Evolutionary conservation across 805 yeast genomes (phyloP), one percentile per base, ranked within the genome.

Genomic region (Yamadazyma olivae): DNA sequence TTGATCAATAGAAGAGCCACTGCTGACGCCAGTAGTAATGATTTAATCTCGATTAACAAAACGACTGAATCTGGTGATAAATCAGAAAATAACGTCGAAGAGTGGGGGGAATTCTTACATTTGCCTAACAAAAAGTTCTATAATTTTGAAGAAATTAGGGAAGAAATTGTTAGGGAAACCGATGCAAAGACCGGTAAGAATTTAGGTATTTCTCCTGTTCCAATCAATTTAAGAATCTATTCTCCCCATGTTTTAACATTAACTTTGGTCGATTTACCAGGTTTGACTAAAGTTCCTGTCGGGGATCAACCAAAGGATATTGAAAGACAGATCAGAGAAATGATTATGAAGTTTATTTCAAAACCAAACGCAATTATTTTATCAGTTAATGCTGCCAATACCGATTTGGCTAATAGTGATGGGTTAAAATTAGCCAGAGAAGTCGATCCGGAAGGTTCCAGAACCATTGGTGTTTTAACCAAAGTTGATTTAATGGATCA

Each of bases 291-390:
- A 59, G 99, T 93, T 25, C 99, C 99, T 3, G 96, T 93, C 38
- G 99, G 99, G 33, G 99, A 93, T 65, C 99, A 93, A 65, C 99
- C 99, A 37, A 83, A 85, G 52, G 99, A 93, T 61, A 93, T 93
- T 48, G 99, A 93, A 67, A 79, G 75, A 46, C 97, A 88, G 65
- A 93, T 93, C 53, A 81, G 89, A 55, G 95, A 89, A 46, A 83
- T 93, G 88, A 71, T 93, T 32, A 73, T 93, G 74, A 90, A 89
- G 62, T 93, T 83, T 57, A 90, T 93, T 47, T 83, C 96, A 18
- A 89, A 89, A 53, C 98, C 98, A 39, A 91, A 93, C 54, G 95
- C 97, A 43, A 86, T 93, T 46, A 83, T 93, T 41, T 71, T 93
- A 38, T 91, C 97, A 1, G 98, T 93, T 19, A 90, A 95, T 39